Evolutionary conservation across 208 protist genomes (phyloP).

Genomic region (Crithidia expoeki): DNA sequence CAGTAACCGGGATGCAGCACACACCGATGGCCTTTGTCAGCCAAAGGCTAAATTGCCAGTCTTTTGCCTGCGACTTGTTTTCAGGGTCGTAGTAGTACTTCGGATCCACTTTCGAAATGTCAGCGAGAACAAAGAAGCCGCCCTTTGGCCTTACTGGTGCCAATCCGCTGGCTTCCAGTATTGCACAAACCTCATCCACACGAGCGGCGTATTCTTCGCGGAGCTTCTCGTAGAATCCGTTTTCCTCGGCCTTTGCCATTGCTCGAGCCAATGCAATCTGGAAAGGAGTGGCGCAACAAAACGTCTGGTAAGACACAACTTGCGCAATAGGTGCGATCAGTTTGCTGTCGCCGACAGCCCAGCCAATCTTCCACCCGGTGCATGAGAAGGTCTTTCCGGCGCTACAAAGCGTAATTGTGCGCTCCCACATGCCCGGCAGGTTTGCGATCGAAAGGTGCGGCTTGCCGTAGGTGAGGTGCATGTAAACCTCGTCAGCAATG

Average conservation of each 20-base stretch:
- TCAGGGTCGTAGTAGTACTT: conserved; percentile 67
- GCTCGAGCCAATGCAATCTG: conserved; percentile 86
- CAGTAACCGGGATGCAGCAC: conserved; percentile 81
- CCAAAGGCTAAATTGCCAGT: conserved; percentile 92
- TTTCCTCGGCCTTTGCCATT: conserved; percentile 52
- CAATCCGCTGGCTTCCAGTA: conserved; percentile 52
- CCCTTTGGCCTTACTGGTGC: conserved; percentile 56
- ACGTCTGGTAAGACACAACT: conserved; percentile 82
- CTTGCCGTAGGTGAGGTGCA: conserved; percentile 79
- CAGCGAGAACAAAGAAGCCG: conserved; percentile 90
- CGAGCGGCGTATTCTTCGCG: conserved; percentile 48
- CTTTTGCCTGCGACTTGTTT: conserved; percentile 50
- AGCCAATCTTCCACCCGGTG: conserved; percentile 94
- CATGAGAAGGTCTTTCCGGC: conserved; percentile 93
- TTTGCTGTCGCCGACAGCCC: conserved; percentile 59
- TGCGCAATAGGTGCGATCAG: conserved; percentile 49
- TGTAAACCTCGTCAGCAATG: conserved; percentile 91
- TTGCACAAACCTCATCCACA: conserved; percentile 41
- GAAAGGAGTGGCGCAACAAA: conserved; percentile 83
- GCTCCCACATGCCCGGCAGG: conserved; percentile 87
- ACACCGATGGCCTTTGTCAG: conserved; percentile 86
- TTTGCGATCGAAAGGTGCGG: conserved; percentile 73
- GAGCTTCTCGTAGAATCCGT: conserved; percentile 66
- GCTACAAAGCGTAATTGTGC: conserved; percentile 90
- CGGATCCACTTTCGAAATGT: conserved; percentile 73